phyloP scores from a whole-genome alignment of 228 moss, liverwort and hornwort species.

The Sphagnum magellanicum region DNA sequence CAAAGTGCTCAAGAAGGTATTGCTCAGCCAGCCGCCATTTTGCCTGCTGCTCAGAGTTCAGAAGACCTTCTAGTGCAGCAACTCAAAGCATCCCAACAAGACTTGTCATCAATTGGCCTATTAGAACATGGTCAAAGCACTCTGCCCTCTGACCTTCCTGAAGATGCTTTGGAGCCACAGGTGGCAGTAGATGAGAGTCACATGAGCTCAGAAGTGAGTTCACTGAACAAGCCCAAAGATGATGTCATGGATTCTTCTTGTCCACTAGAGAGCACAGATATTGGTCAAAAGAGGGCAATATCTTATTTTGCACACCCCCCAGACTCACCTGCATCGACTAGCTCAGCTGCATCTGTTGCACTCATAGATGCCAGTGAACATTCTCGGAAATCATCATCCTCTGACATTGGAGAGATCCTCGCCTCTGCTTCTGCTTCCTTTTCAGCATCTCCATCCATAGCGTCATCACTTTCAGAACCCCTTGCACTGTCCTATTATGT shows the following conservation, averaged over 20 bases:
- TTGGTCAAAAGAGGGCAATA: constrained; percentile 3
- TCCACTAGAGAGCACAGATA: background rate
- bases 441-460: constrained; percentile 16
- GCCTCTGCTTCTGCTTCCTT: constrained; percentile 9
- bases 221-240: constrained; percentile 2
- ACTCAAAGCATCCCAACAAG: constrained; percentile 6
- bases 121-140: background rate
- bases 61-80: too few relatives aligned
- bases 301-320: constrained; percentile 7
- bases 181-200: constrained; percentile 3
- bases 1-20: too few relatives aligned
- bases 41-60: background rate
- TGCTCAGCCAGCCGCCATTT: background rate
- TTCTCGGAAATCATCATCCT: constrained; percentile 11
- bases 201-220: constrained; percentile 2
- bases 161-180: constrained; percentile 4
- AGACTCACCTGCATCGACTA: constrained; percentile 2
- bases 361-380: constrained; percentile 10
- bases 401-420: constrained; percentile 19
- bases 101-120: background rate
- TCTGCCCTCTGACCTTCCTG: constrained; percentile 1
- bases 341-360: constrained; percentile 10
- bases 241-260: constrained; percentile 4
- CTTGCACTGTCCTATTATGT: constrained; percentile 15
- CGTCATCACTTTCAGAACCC: constrained; percentile 24